phyloP scores from a whole-genome alignment of 176 grass and related monocot species.

The Dendrocalamus sinicus region DNA sequence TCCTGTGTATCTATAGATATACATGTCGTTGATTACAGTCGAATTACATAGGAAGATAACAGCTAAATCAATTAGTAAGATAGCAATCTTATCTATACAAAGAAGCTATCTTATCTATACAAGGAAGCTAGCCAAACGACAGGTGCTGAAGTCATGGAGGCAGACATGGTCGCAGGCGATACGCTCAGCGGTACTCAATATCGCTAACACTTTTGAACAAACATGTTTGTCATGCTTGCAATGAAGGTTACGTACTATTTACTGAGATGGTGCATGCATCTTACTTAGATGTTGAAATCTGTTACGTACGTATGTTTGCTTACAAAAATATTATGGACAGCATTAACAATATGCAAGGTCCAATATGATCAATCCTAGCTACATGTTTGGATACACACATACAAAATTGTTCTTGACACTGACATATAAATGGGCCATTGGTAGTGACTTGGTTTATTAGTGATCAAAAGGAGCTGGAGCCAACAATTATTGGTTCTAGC shows the following conservation, averaged over 20 bases:
- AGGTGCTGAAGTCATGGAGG: too few relatives aligned
- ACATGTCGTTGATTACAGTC: too few relatives aligned
- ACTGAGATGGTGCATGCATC: not conserved
- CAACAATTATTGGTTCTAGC: conserved; percentile 22
- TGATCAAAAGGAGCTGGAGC: not conserved
- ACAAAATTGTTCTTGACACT: conserved; percentile 1
- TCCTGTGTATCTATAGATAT: too few relatives aligned
- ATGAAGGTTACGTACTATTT: not conserved
- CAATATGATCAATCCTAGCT: not conserved
- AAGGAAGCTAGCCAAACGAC: too few relatives aligned
- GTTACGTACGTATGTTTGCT: conserved; percentile 10
- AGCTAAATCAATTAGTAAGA: too few relatives aligned
- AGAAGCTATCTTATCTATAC: too few relatives aligned
- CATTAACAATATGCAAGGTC: conserved; percentile 10
- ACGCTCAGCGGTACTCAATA: too few relatives aligned
- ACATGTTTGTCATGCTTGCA: not conserved
- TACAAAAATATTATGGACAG: conserved; percentile 2
- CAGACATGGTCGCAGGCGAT: too few relatives aligned
- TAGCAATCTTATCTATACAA: too few relatives aligned
- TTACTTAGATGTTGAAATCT: not conserved
- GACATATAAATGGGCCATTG: conserved; percentile 10
- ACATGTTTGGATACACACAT: not conserved
- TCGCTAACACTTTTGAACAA: not conserved
- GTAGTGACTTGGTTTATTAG: not conserved
- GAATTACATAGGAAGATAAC: too few relatives aligned